Conservation (phyloP, 306 rosid species). For the Biancaea sappan region DNA sequence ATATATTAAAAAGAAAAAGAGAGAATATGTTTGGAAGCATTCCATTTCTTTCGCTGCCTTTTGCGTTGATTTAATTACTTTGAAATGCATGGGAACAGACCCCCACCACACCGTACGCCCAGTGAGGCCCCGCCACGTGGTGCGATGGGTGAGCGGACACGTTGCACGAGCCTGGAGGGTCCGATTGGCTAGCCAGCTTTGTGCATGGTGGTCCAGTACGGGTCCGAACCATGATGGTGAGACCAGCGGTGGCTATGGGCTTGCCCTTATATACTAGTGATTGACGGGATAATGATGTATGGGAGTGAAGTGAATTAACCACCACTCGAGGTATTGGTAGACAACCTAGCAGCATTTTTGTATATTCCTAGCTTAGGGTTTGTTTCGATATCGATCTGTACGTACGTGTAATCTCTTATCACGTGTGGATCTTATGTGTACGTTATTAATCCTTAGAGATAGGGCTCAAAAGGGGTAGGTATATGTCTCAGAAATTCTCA, state of each 20-base stretch:
- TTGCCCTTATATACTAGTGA: slow-evolving; percentile 9
- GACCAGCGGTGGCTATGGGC: slow-evolving; percentile 43
- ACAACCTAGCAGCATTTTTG: slow-evolving; percentile 50
- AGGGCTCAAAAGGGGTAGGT: not conserved
- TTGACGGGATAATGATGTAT: not conserved
- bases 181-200: no score
- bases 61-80: not conserved
- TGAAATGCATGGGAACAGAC: no score
- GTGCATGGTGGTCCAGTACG: slow-evolving; percentile 40
- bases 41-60: slow-evolving; percentile 28
- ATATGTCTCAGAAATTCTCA: not conserved
- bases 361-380: slow-evolving; percentile 21
- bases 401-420: not conserved
- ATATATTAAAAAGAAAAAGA: slow-evolving; percentile 13
- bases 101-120: no score
- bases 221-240: slow-evolving; percentile 45
- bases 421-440: slow-evolving; percentile 8
- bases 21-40: slow-evolving; percentile 47
- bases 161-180: no score
- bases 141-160: not conserved
- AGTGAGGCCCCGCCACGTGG: not conserved
- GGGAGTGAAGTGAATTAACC: no score
- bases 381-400: not conserved
- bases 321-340: slow-evolving; percentile 23
- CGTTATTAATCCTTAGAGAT: no score